Evolutionary conservation across 192 early-diverging fungal species (phyloP).

Genomic region (Coemansia sp.): DNA sequence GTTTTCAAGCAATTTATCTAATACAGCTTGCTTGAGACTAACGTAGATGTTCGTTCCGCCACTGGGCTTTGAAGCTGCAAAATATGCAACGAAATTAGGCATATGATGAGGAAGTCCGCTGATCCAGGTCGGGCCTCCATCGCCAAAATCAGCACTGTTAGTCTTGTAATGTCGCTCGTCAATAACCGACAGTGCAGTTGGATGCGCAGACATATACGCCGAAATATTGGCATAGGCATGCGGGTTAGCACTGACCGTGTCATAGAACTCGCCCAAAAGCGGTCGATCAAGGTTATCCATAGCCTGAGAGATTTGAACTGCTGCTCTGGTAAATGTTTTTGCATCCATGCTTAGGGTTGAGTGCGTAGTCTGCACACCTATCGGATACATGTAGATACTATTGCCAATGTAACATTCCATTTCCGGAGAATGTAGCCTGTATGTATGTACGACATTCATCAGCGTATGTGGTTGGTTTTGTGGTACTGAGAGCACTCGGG

Average conservation of each 20-base stretch:
- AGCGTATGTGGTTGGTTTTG: constrained; percentile 2
- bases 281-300: constrained; percentile 6
- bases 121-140: constrained; percentile 34
- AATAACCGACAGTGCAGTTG: constrained; percentile 15
- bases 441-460: constrained; percentile 24
- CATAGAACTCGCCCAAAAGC: constrained; percentile 18
- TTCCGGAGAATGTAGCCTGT: constrained; percentile 7
- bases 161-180: constrained; percentile 31
- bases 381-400: constrained; percentile 15
- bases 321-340: constrained; percentile 9
- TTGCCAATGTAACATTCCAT: constrained; percentile 31
- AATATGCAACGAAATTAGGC: constrained; percentile 35
- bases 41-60: constrained; percentile 22
- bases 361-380: neutral
- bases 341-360: neutral
- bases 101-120: constrained; percentile 29
- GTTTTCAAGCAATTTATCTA: constrained; percentile 7
- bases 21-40: constrained; percentile 12
- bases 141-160: constrained; percentile 33
- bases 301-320: neutral
- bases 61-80: constrained; percentile 3
- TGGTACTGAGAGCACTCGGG: neutral
- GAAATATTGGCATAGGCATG: constrained; percentile 14
- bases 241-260: constrained; percentile 14
- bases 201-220: constrained; percentile 1